phyloP scores from a whole-genome alignment of 1,284 basidiomycete genomes.

The Serendipita sp. region DNA sequence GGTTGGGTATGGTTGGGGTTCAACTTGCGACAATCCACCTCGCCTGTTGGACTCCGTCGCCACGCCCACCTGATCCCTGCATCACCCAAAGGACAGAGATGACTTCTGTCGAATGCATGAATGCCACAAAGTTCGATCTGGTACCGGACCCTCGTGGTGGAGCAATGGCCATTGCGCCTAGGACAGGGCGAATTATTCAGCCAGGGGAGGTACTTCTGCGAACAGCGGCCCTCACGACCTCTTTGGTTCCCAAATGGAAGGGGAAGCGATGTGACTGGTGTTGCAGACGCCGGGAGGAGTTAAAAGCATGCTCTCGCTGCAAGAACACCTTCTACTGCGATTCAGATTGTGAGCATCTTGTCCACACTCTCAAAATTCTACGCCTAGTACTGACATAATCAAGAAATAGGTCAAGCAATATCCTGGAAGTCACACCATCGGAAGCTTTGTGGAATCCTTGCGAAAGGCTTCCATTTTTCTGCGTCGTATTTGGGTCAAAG shows the following conservation, averaged over 20 bases:
- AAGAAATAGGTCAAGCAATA: background rate
- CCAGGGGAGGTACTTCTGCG: background rate
- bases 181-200: background rate
- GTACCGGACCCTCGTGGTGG: too few species aligned
- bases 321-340: background rate
- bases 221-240: background rate
- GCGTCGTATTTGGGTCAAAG: background rate
- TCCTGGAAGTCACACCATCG: conserved; percentile 2
- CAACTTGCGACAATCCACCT: too few species aligned
- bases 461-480: background rate
- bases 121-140: too few species aligned
- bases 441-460: background rate
- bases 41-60: too few species aligned
- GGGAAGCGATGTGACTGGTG: conserved; percentile 1
- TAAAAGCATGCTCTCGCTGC: conserved; percentile 3
- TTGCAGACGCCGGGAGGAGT: background rate
- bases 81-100: too few species aligned
- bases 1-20: background rate
- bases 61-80: too few species aligned
- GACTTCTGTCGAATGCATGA: too few species aligned
- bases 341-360: background rate
- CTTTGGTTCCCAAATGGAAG: background rate
- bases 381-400: background rate
- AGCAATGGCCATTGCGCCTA: background rate
- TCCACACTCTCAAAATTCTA: background rate